Conservation (phyloP, 2,329 filamentous ascomycete species). For the Fusarium devonianum region DNA sequence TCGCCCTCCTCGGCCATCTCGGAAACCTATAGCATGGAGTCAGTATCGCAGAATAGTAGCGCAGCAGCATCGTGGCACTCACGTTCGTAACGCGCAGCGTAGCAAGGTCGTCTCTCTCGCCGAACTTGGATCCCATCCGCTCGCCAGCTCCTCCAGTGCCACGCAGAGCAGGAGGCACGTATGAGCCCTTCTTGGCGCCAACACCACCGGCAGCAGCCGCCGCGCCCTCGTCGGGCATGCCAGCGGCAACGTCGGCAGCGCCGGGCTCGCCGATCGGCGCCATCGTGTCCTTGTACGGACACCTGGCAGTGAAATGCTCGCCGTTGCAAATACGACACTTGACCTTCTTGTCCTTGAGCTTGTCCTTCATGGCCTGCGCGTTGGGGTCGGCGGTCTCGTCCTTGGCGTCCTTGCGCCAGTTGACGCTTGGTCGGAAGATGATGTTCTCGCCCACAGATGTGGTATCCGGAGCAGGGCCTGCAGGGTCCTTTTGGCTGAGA, state of each 20-base stretch:
- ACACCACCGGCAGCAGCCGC: slow-evolving; percentile 53
- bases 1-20: slow-evolving; percentile 97
- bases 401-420: slow-evolving; percentile 91
- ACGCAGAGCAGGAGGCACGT: slow-evolving; percentile 92
- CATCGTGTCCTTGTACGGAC: slow-evolving; percentile 99
- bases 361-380: slow-evolving; percentile 77
- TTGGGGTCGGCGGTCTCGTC: slow-evolving; percentile 78
- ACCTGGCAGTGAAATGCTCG: slow-evolving; percentile 98
- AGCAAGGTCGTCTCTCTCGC: slow-evolving; percentile 93
- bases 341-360: slow-evolving; percentile 98
- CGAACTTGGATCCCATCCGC: slow-evolving; percentile 86
- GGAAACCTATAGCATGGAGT: slow-evolving; percentile 70
- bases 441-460: slow-evolving; percentile 98
- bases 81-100: slow-evolving; percentile 98
- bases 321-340: slow-evolving; percentile 99
- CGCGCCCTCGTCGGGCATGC: slow-evolving; percentile 58
- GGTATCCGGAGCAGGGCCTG: slow-evolving; percentile 86
- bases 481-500: slow-evolving; percentile 80
- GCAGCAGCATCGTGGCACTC: slow-evolving; percentile 52
- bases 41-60: slow-evolving; percentile 36
- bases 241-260: slow-evolving; percentile 62
- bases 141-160: slow-evolving; percentile 75
- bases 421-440: slow-evolving; percentile 89
- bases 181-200: slow-evolving; percentile 73
- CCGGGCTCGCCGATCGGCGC: slow-evolving; percentile 75